Conservation (phyloP, 2,329 filamentous ascomycete species). For the Arthrobotrys pseudoclavata region DNA sequence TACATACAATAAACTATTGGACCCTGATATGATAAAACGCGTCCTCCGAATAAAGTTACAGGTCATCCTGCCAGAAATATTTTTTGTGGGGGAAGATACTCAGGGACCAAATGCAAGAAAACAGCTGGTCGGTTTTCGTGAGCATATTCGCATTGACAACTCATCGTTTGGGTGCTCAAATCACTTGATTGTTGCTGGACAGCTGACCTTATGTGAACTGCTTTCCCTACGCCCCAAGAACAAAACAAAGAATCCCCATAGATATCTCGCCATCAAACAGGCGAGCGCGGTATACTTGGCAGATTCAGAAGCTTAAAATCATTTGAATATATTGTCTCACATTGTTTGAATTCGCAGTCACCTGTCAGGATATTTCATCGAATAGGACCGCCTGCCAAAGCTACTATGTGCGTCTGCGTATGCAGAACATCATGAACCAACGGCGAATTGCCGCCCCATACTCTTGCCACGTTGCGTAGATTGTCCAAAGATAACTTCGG, state of each 20-base stretch:
- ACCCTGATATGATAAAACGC: constrained; percentile 21
- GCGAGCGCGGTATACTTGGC: constrained; percentile 1
- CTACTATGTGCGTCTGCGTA: constrained; percentile 25
- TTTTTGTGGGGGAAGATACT: constrained; percentile 22
- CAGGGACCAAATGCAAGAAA: constrained; percentile 52
- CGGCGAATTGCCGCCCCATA: constrained; percentile 43
- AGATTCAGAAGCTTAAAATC: constrained; percentile 24
- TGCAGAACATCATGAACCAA: constrained; percentile 56
- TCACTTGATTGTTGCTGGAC: constrained; percentile 55
- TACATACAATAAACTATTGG: neutral
- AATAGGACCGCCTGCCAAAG: constrained; percentile 33
- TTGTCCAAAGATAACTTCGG: constrained; percentile 2
- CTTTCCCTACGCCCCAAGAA: constrained; percentile 35
- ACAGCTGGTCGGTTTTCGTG: constrained; percentile 57
- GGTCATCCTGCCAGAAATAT: neutral
- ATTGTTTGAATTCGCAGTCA: constrained; percentile 34
- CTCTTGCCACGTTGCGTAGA: constrained; percentile 13
- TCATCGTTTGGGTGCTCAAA: constrained; percentile 56
- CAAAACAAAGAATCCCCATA: constrained; percentile 26
- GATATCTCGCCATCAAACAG: constrained; percentile 13
- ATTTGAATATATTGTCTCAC: constrained; percentile 46
- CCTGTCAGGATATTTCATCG: constrained; percentile 28
- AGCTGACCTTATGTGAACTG: constrained; percentile 46
- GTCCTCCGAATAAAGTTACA: constrained; percentile 16
- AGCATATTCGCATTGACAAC: constrained; percentile 59